phyloP scores from a whole-genome alignment of 2,329 filamentous ascomycete species.

The Aspergillus sp. region DNA sequence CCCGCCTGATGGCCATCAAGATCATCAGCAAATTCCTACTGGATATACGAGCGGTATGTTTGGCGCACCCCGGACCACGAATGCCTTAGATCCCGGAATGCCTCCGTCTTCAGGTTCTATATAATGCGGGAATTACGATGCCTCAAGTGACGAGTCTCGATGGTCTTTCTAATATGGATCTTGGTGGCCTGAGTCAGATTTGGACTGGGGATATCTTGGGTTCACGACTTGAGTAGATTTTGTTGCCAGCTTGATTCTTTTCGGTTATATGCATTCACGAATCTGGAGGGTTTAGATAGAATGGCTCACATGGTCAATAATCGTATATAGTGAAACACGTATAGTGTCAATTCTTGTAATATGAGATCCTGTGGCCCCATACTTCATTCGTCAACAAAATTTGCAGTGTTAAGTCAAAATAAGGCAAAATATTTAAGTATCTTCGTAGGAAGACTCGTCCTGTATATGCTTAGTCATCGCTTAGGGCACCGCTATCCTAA shows the following conservation, averaged over 20 bases:
- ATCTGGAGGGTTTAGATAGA: background rate
- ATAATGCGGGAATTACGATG: background rate
- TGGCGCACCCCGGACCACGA: background rate
- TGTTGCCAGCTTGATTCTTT: background rate
- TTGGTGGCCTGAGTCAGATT: conserved; percentile 20
- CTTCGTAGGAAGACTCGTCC: background rate
- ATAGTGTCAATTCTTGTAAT: too few relatives aligned
- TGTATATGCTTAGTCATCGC: background rate
- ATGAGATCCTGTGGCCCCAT: too few relatives aligned
- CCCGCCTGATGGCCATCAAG: background rate
- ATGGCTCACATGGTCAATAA: background rate
- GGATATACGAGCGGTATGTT: background rate
- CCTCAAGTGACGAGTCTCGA: background rate
- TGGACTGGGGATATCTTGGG: conserved; percentile 20
- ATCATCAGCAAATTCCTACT: background rate
- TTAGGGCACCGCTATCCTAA: conserved; percentile 20
- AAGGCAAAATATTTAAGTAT: background rate
- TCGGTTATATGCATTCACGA: background rate
- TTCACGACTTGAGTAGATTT: background rate
- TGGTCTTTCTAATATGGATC: conserved; percentile 13
- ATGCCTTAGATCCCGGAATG: background rate
- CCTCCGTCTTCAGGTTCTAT: background rate
- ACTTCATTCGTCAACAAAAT: too few relatives aligned
- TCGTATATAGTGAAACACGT: too few relatives aligned
- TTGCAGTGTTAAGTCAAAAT: too few relatives aligned